Conservation (phyloP, 1,284 basidiomycete genomes). For the Ustilago shanxiensis region DNA sequence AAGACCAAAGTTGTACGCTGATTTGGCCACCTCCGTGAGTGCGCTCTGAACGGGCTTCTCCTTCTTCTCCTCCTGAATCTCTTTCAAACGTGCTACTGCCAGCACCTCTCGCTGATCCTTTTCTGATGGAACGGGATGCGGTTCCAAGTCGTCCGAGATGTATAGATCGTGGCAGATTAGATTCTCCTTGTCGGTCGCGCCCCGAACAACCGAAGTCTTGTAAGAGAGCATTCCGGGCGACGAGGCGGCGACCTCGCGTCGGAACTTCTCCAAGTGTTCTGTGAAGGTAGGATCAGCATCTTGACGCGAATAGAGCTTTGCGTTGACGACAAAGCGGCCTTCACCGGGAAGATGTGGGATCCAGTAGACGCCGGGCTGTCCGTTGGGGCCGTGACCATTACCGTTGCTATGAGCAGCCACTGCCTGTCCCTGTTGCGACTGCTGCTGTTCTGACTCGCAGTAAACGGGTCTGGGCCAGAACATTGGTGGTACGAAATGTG, state of each 20-base stretch:
- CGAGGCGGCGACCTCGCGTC: slow-evolving; percentile 57
- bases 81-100: slow-evolving; percentile 33
- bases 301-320: slow-evolving; percentile 61
- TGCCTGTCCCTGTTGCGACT: slow-evolving; percentile 13
- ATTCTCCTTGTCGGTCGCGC: slow-evolving; percentile 54
- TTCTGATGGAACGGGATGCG: slow-evolving; percentile 45
- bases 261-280: slow-evolving; percentile 60
- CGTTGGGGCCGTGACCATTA: slow-evolving; percentile 24
- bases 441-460: slow-evolving; percentile 48
- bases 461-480: slow-evolving; percentile 50
- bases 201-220: slow-evolving; percentile 60
- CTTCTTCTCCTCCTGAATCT: slow-evolving; percentile 43
- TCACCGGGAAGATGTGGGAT: slow-evolving; percentile 64
- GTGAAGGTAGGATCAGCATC: slow-evolving; percentile 61
- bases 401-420: slow-evolving; percentile 6
- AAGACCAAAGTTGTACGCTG: slow-evolving; percentile 85
- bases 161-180: slow-evolving; percentile 65
- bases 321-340: slow-evolving; percentile 62
- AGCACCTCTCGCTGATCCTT: slow-evolving; percentile 24
- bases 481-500: slow-evolving; percentile 50
- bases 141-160: slow-evolving; percentile 64
- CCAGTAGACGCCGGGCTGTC: slow-evolving; percentile 46
- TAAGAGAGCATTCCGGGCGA: slow-evolving; percentile 65
- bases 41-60: slow-evolving; percentile 46
- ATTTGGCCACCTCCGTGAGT: slow-evolving; percentile 59